Conservation (phyloP, 2,329 filamentous ascomycete genomes). For the Aspergillus eucalypticola region DNA sequence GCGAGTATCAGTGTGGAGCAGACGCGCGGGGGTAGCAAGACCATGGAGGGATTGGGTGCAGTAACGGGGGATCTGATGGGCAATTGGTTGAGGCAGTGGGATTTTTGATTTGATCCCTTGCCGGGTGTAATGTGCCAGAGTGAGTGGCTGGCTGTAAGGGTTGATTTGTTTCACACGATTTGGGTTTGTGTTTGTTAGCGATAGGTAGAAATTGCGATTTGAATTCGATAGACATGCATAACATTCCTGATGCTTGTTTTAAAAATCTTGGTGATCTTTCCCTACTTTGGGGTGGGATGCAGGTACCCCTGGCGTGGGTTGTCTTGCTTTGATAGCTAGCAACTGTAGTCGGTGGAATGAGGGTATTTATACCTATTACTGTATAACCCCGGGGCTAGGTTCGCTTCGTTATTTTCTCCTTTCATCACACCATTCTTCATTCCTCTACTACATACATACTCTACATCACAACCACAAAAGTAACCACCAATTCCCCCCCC, state of each 20-base stretch:
- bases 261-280: too few species aligned
- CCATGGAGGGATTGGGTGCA: constrained; percentile 42
- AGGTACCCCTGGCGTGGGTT: background rate
- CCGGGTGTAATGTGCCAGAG: too few species aligned
- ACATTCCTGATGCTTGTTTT: too few species aligned
- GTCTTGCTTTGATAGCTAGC: background rate
- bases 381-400: too few species aligned
- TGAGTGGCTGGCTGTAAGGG: background rate
- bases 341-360: background rate
- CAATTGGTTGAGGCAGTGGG: constrained; percentile 34
- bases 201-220: background rate
- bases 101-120: constrained; percentile 6
- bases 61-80: constrained; percentile 43
- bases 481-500: background rate
- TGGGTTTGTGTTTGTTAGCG: background rate
- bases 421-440: background rate
- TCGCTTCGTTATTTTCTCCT: background rate
- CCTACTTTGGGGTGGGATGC: background rate
- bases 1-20: constrained; percentile 45
- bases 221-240: background rate
- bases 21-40: constrained; percentile 45
- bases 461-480: background rate
- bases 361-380: background rate
- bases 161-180: too few species aligned
- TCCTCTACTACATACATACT: too few species aligned